Evolutionary conservation across 78 protist genomes (phyloP).

Genomic region (Tieghemostelium lacteum): DNA sequence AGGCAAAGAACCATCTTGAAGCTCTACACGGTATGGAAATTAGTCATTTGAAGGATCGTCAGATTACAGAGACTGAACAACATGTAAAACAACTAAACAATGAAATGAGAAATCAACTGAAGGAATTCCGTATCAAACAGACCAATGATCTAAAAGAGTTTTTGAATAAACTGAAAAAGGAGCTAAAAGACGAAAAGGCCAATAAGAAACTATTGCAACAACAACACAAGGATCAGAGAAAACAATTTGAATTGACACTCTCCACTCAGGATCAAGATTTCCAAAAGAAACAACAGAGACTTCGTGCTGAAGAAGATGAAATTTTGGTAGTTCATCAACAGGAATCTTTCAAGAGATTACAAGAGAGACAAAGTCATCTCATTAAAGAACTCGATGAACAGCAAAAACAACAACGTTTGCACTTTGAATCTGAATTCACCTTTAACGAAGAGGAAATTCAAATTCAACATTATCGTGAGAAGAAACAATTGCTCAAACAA

Average conservation of each 20-base stretch:
- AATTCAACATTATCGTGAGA: conserved; percentile 51
- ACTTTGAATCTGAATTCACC: conserved; percentile 32
- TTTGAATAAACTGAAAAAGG: conserved; percentile 57
- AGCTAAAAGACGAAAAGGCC: conserved; percentile 61
- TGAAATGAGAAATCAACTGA: conserved; percentile 38
- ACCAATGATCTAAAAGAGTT: conserved; percentile 60
- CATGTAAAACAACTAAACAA: conserved; percentile 49
- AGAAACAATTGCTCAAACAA: conserved; percentile 31
- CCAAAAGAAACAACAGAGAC: conserved; percentile 48
- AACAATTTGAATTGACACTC: conserved; percentile 58
- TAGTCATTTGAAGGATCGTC: conserved; percentile 49
- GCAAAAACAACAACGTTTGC: not conserved
- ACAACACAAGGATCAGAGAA: conserved; percentile 69
- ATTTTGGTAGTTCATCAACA: conserved; percentile 33
- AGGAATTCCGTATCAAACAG: conserved; percentile 49
- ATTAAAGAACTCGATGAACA: conserved; percentile 47
- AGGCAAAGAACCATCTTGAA: conserved; percentile 38
- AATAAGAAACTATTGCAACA: conserved; percentile 62
- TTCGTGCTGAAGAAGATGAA: conserved; percentile 61
- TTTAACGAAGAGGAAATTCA: conserved; percentile 61
- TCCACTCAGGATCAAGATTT: conserved; percentile 31
- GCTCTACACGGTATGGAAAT: conserved; percentile 25
- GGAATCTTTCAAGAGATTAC: conserved; percentile 46
- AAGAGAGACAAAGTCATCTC: conserved; percentile 27
- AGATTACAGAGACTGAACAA: conserved; percentile 66